Conservation (phyloP, 345 rosid genomes). For the Lumnitzera littorea region DNA sequence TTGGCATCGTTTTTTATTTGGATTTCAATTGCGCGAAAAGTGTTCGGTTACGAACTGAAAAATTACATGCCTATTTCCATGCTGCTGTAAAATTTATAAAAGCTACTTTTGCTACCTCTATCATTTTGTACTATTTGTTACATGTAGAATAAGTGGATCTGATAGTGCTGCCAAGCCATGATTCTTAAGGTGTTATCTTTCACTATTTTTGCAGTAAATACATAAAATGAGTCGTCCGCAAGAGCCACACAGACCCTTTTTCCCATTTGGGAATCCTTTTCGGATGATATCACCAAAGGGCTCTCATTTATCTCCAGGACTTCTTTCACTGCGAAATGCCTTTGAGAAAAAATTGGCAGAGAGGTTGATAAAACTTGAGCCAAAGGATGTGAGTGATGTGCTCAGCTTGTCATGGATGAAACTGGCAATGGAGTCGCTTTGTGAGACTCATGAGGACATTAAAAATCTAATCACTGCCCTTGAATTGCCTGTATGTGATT, state of each 20-base stretch:
- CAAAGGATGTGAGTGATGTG: slow-evolving; percentile 49
- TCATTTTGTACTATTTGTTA: too few species aligned
- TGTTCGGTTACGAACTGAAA: neutral
- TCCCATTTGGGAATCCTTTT: slow-evolving; percentile 86
- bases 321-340: slow-evolving; percentile 30
- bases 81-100: too few species aligned
- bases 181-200: neutral
- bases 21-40: neutral
- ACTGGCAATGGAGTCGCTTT: slow-evolving; percentile 67
- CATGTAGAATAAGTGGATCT: too few species aligned
- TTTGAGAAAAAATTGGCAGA: slow-evolving; percentile 63
- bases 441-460: slow-evolving; percentile 59
- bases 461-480: slow-evolving; percentile 63
- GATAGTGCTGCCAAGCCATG: neutral
- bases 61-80: too few species aligned
- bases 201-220: slow-evolving; percentile 25
- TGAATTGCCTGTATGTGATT: slow-evolving; percentile 71
- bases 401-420: slow-evolving; percentile 83
- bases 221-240: slow-evolving; percentile 71
- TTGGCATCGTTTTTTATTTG: neutral
- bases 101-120: neutral
- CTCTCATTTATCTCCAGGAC: slow-evolving; percentile 55
- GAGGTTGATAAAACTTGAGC: slow-evolving; percentile 55
- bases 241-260: slow-evolving; percentile 61
- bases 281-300: slow-evolving; percentile 65